Percentiles rank a stretch among this genome's conserved stretches.
Evolutionary conservation across 305 asterid genomes (phyloP).

Genomic region (Salvia sclarea): DNA sequence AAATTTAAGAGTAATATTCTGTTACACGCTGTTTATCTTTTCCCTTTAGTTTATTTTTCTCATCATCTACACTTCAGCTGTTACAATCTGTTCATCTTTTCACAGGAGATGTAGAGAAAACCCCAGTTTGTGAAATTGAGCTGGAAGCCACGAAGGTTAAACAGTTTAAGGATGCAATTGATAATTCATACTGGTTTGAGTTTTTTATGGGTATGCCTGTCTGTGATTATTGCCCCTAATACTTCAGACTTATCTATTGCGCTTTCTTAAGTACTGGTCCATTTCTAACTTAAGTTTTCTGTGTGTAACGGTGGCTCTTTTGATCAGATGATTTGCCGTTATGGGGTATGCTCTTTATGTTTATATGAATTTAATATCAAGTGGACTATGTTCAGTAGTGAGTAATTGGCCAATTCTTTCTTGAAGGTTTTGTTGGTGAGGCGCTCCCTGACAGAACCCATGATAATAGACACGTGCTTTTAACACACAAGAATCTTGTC

Average conservation of each 20-base stretch:
- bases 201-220: conserved; percentile 70
- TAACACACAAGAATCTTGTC: conserved; percentile 61
- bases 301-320: conserved; percentile 30
- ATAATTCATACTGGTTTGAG: conserved; percentile 69
- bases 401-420: conserved; percentile 23
- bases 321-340: conserved; percentile 72
- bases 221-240: conserved; percentile 11
- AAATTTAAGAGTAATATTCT: conserved; percentile 57
- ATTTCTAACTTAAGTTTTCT: conserved; percentile 37
- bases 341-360: conserved; percentile 58
- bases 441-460: conserved; percentile 50
- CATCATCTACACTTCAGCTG: background rate
- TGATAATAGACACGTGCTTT: conserved; percentile 56
- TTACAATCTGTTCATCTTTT: conserved; percentile 17
- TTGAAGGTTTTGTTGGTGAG: conserved; percentile 72
- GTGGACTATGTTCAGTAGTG: conserved; percentile 7
- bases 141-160: conserved; percentile 65
- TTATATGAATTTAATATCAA: conserved; percentile 17
- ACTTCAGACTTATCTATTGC: background rate
- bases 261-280: conserved; percentile 1
- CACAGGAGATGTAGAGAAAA: conserved; percentile 58
- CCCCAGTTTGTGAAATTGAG: conserved; percentile 59
- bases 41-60: conserved; percentile 11
- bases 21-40: conserved; percentile 12
- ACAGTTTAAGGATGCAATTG: conserved; percentile 72